Evolutionary conservation across 2,329 filamentous ascomycete species (phyloP), one percentile per base, ranked within the genome.

Genomic region (Diaporthe batatas): DNA sequence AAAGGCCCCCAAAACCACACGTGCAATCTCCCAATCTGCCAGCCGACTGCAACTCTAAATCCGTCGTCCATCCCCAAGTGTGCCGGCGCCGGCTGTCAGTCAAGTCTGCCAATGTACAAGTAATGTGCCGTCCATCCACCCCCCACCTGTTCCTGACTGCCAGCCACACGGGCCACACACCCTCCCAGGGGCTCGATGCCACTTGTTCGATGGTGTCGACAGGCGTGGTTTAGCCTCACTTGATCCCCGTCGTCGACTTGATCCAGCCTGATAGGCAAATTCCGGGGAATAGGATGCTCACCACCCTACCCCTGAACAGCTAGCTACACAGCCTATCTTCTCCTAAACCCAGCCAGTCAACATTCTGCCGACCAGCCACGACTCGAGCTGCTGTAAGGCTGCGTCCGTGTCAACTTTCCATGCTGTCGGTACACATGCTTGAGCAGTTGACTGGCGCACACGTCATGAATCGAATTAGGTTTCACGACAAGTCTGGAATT

Each of bases 401-500:
- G 62, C 62, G 62, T 65, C 44, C 29, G 21, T 65, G 21, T 65
- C 11, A 51, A 65, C 62, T 36, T 65, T 51, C 62, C 62, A 65
- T 12, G 44, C 62, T 39, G 62, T 65, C 44, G 62, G 44, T 36
- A 65, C 36, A 51, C 51, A 51, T 25, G 25, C 7, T 25, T 12
- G 44, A 34, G 44, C 62, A 10, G 32, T 51, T 51, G 44, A 51
- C 62, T 65, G 44, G 29, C 29, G 5, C 29, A 29, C 29, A 29
- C 29, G 29, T 3, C 29, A 29, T 29, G n/a, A 29, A 29, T 29
- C 5, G 29, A 29, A 29, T 29, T 29, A 29, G 29, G 29, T 3
- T 29, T 29, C 29, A 5, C 29, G 29, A 29, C 29, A 5, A 29
- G 29, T 29, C 29, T 29, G 2, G 29, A 29, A 29, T 5, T 29